Conservation (phyloP, 257 asterid species). For the Solanum pimpinellifolium region DNA sequence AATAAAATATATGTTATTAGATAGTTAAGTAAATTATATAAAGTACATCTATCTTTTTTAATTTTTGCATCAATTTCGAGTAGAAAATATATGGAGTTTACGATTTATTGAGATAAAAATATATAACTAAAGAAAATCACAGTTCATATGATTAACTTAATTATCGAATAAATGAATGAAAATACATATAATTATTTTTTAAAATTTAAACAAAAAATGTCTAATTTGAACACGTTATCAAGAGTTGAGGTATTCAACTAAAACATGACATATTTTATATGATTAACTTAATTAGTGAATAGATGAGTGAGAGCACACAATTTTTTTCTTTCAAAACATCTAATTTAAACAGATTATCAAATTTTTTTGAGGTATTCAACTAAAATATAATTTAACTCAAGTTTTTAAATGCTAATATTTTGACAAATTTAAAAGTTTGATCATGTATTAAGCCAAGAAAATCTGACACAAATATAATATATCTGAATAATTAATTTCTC, state of each 20-base stretch:
- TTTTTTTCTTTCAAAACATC: too few species aligned
- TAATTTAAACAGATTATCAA: too few species aligned
- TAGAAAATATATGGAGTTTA: too few species aligned
- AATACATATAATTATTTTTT: neutral
- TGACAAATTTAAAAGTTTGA: neutral
- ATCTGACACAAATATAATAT: neutral
- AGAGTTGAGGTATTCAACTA: neutral
- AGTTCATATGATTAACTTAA: neutral
- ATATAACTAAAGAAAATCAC: too few species aligned
- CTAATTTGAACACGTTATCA: neutral
- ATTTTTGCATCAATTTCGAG: too few species aligned
- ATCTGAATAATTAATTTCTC: neutral
- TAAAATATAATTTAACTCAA: too few species aligned
- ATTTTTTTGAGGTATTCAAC: too few species aligned
- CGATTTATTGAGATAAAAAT: neutral
- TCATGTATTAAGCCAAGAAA: neutral
- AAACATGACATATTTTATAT: neutral
- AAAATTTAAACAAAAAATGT: neutral
- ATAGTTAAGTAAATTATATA: neutral
- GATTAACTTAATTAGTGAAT: neutral
- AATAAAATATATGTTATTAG: neutral
- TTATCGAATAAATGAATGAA: neutral
- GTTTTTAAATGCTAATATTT: neutral
- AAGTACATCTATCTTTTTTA: too few species aligned
- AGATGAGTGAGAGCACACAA: neutral